Evolutionary conservation across 2,329 filamentous ascomycete genomes (phyloP), one percentile per base, ranked within the genome.

Genomic region (Leptosphaerulina australis): DNA sequence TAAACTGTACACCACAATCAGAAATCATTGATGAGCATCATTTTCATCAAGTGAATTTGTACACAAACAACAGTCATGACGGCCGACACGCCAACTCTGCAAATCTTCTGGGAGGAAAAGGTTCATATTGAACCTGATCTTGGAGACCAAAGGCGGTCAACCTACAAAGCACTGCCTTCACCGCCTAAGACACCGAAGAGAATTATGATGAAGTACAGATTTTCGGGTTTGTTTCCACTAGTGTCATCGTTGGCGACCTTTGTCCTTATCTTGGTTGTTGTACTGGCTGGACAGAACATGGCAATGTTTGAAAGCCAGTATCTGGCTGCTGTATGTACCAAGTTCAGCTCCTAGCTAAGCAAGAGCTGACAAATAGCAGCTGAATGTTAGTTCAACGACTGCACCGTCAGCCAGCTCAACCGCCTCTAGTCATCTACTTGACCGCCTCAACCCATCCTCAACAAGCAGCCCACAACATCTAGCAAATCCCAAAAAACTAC

Each of bases 121-220:
- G 48, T 56, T 3, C 33, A 18, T 6, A 55, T 64, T 20, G 52
- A 59, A 37, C 60, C 57, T 10, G 62, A 65, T 33, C 41, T 66
- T 15, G 61, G 56, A 35, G 63, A 64, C 28, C 54, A 56, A 37
- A 45, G 59, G 41, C 48, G 53, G 41, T 63, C 58, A 10, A 59
- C 44, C 2, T 55, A 51, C 34, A 63, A 59, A 44, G 56, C 60
- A 17, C 44, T 64, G 8, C 59, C 63, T 9, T 48, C 48, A 4
- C 53, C 49, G 2, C 59, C 62, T 2, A 59, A 50, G 17, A 64
- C 63, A 15, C 51, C 61, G 4, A 59, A 53, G 29, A 52, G 55
- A 36, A 47, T 59, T 6, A 53, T 64, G 53, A 44, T 48, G 45
- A 62, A 58, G 28, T 62, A 58, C 18, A 28, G 64, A 17, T 53